A percentile compares a stretch with the other conserved stretches of the same genome.
These are phyloP conservation scores for Arabis hirsuta DNA, from an alignment of 345 rosid genomes.

Conservation along the genomic window DNA sequence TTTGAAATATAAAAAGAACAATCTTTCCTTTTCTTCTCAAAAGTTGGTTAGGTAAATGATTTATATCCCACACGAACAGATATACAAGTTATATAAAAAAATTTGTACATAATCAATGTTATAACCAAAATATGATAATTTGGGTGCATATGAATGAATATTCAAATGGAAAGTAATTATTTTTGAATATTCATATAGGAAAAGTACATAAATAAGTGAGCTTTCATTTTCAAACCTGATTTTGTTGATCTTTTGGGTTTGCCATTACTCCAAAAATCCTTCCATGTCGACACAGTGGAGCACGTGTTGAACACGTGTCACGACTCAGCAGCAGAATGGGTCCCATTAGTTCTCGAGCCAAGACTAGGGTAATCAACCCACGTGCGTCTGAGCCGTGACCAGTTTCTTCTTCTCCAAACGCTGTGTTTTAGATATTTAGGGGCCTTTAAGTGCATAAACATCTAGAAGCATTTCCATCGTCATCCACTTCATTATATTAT, in stretches of 20 bases:
- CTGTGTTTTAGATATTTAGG: conserved; percentile 2
- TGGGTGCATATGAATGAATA: not conserved
- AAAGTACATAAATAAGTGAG: conserved; percentile 30
- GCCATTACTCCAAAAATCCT: conserved; percentile 16
- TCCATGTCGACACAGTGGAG: conserved; percentile 7
- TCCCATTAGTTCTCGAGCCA: conserved; percentile 9
- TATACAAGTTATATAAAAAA: not conserved
- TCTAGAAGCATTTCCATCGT: conserved; percentile 9
- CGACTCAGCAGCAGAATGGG: not conserved
- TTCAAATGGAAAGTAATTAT: not conserved
- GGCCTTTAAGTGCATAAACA: not conserved
- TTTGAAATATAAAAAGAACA: not conserved
- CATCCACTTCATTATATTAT: not conserved
- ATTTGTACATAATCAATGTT: not conserved
- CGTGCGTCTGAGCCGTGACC: conserved; percentile 5
- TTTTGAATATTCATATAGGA: conserved; percentile 6
- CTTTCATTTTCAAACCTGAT: conserved; percentile 37
- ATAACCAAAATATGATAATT: not conserved
- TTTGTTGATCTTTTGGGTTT: conserved; percentile 32
- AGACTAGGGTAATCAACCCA: conserved; percentile 1
- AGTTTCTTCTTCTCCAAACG: conserved; percentile 23
- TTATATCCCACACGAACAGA: conserved; percentile 1
- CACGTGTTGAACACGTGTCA: conserved; percentile 26
- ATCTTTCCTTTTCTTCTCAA: not conserved
- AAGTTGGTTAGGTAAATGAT: conserved; percentile 4